These are phyloP conservation scores for Cyberlindnera mississippiensis DNA, from an alignment of 805 yeast species.

Conservation along the genomic window DNA sequence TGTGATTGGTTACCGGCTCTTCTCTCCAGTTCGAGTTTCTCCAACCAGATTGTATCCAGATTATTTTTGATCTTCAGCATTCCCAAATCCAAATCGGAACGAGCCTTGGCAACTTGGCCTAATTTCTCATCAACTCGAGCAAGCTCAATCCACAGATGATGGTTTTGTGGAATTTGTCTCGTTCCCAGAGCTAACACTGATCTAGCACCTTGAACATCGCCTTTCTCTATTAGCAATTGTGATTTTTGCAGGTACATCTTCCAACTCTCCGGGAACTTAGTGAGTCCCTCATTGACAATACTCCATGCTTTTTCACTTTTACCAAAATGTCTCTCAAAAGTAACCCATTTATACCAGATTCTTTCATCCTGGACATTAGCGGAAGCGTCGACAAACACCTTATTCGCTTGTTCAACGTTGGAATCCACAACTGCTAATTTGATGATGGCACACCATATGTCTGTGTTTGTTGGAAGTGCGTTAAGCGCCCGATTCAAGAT, in stretches of 20 bases:
- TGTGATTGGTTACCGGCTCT: constrained; percentile 43
- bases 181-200: constrained; percentile 48
- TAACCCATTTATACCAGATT: constrained; percentile 60
- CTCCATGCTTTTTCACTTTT: constrained; percentile 35
- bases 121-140: constrained; percentile 41
- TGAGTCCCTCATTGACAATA: constrained; percentile 44
- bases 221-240: constrained; percentile 41
- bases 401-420: constrained; percentile 33
- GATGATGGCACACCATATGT: constrained; percentile 68
- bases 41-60: constrained; percentile 52
- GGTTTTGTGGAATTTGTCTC: constrained; percentile 39
- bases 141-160: constrained; percentile 51
- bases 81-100: constrained; percentile 71
- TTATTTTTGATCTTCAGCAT: constrained; percentile 41
- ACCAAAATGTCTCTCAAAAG: constrained; percentile 41
- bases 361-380: constrained; percentile 37
- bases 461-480: constrained; percentile 42
- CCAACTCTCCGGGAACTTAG: constrained; percentile 42
- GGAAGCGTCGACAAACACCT: constrained; percentile 38
- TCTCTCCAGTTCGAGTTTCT: constrained; percentile 55
- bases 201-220: constrained; percentile 38
- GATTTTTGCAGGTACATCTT: constrained; percentile 62
- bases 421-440: constrained; percentile 52
- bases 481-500: constrained; percentile 48
- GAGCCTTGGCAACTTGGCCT: constrained; percentile 49